These are phyloP conservation scores for Ensete ventricosum DNA, from an alignment of 176 grass and related monocot species.

Conservation along the genomic window DNA sequence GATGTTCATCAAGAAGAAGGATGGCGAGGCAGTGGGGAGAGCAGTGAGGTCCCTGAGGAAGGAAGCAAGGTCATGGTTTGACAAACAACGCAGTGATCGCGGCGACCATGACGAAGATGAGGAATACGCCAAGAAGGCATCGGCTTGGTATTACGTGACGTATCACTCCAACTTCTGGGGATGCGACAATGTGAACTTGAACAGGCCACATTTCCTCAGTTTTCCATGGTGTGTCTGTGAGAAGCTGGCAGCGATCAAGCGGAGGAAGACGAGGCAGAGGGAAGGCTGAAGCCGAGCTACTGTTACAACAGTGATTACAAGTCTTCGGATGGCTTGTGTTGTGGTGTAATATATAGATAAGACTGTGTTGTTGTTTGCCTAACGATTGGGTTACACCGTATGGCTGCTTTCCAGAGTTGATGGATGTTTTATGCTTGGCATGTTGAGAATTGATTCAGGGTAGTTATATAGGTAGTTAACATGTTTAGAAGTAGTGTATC, in stretches of 20 bases:
- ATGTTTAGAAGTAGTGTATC: too few relatives aligned
- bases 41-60: conserved; percentile 61
- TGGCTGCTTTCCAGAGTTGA: too few relatives aligned
- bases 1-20: conserved; percentile 61
- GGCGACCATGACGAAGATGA: conserved; percentile 14
- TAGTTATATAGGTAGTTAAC: too few relatives aligned
- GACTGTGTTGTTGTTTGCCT: too few relatives aligned
- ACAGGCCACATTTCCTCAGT: conserved; percentile 62
- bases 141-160: conserved; percentile 83
- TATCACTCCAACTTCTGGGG: conserved; percentile 60
- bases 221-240: conserved; percentile 85
- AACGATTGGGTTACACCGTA: too few relatives aligned
- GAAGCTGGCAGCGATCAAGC: conserved; percentile 51
- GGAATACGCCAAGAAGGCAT: conserved; percentile 68
- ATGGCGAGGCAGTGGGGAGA: conserved; percentile 62
- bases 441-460: too few relatives aligned
- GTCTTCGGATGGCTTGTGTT: too few relatives aligned
- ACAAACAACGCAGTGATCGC: conserved; percentile 15
- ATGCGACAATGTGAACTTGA: conserved; percentile 38
- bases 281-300: conserved; percentile 24
- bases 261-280: conserved; percentile 47
- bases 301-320: background rate
- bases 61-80: conserved; percentile 76
- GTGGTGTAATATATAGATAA: too few relatives aligned
- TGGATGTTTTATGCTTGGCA: too few relatives aligned